A percentile compares a stretch with the other conserved stretches of the same genome.
Evolutionary conservation across 805 yeast species (phyloP).

Genomic region (Metschnikowia reukaufii): DNA sequence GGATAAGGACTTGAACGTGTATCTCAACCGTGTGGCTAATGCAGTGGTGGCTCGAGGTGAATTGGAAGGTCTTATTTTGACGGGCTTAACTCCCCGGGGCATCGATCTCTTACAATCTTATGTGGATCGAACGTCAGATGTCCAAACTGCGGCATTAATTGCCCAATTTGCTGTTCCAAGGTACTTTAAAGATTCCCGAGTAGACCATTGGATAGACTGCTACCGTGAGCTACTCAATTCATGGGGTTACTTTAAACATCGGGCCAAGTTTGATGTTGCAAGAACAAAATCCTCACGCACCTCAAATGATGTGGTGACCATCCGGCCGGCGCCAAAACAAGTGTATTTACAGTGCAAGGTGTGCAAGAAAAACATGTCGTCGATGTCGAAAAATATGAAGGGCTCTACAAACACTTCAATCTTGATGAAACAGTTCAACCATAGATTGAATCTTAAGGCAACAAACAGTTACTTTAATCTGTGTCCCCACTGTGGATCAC

Average conservation of each 20-base stretch:
- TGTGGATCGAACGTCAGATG: conserved; percentile 85
- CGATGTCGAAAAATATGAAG: conserved; percentile 25
- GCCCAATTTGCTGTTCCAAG: conserved; percentile 81
- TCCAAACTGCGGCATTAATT: conserved; percentile 86
- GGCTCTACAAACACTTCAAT: conserved; percentile 13
- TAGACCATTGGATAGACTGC: conserved; percentile 70
- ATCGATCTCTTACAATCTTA: conserved; percentile 80
- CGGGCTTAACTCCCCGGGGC: conserved; percentile 89
- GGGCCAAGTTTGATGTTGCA: conserved; percentile 80
- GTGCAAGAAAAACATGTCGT: conserved; percentile 73
- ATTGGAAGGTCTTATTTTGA: conserved; percentile 82
- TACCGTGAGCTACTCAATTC: conserved; percentile 20
- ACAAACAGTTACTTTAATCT: conserved; percentile 26
- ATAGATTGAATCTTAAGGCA: conserved; percentile 19
- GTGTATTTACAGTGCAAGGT: conserved; percentile 76
- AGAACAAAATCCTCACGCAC: conserved; percentile 63
- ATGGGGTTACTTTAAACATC: conserved; percentile 20
- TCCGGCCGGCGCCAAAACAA: conserved; percentile 64
- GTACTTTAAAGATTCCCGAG: conserved; percentile 71
- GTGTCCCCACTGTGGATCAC: conserved; percentile 86
- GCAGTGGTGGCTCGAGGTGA: conserved; percentile 78
- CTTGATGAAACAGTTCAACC: conserved; percentile 38
- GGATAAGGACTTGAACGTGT: conserved; percentile 73
- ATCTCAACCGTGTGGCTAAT: conserved; percentile 67
- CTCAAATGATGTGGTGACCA: conserved; percentile 46